Evolutionary conservation across 352 stramenopile species (phyloP).

Genomic region (Phytophthora pistaciae): DNA sequence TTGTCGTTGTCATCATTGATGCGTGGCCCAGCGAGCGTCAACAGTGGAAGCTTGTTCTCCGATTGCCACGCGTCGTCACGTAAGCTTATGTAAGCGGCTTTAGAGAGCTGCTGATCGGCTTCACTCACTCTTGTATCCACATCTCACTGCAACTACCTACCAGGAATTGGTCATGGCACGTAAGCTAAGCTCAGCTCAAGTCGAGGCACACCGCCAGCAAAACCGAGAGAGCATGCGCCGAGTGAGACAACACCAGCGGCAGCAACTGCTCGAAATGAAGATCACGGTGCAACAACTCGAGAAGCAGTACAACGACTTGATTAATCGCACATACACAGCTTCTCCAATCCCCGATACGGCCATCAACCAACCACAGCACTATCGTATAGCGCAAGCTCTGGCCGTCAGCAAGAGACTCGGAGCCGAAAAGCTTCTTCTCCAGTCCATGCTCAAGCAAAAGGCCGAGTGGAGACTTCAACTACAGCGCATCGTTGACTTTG

Average conservation of each 20-base stretch:
- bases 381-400: neutral
- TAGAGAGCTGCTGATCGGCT: neutral
- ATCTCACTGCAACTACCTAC: neutral
- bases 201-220: slow-evolving; percentile 12
- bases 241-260: slow-evolving; percentile 35
- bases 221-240: slow-evolving; percentile 50
- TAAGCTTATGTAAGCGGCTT: too few relatives aligned
- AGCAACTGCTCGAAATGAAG: slow-evolving; percentile 34
- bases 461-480: slow-evolving; percentile 34
- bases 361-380: neutral
- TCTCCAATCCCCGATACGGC: too few relatives aligned
- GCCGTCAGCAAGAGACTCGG: slow-evolving; percentile 36
- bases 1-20: too few relatives aligned
- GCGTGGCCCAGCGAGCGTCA: too few relatives aligned
- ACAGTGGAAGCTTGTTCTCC: too few relatives aligned
- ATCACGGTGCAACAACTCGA: slow-evolving; percentile 34
- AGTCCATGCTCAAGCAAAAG: slow-evolving; percentile 37
- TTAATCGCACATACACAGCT: slow-evolving; percentile 13
- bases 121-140: neutral
- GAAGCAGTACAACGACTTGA: slow-evolving; percentile 39
- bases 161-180: neutral
- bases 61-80: too few relatives aligned
- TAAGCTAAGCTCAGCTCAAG: neutral
- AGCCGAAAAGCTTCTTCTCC: slow-evolving; percentile 47
- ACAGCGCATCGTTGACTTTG: slow-evolving; percentile 42